A percentile compares a stretch with the other conserved stretches of the same genome.
Conservation (phyloP, 148 eudicot species). For the Rhododendron kiyosumense region DNA sequence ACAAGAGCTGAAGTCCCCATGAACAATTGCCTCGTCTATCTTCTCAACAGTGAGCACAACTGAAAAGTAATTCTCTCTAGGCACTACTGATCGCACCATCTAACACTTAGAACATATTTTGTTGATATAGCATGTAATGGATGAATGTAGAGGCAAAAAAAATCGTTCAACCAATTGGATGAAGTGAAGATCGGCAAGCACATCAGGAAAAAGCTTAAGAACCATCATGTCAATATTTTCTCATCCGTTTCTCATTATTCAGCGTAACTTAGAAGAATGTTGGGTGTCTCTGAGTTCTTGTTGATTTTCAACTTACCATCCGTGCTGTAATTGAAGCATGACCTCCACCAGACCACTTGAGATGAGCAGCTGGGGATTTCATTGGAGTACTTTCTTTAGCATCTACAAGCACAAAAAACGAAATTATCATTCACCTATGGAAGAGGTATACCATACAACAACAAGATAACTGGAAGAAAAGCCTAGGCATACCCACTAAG, state of each 20-base stretch:
- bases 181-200: slow-evolving; percentile 2
- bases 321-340: slow-evolving; percentile 35
- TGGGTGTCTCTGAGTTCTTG: slow-evolving; percentile 9
- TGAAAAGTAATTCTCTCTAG: neutral
- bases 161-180: neutral
- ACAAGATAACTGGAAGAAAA: slow-evolving; percentile 8
- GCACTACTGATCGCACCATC: neutral
- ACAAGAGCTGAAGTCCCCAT: neutral
- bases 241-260: neutral
- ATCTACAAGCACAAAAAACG: slow-evolving; percentile 29
- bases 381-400: slow-evolving; percentile 31
- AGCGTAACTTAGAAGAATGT: neutral
- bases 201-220: slow-evolving; percentile 5
- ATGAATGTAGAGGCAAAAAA: neutral
- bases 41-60: neutral
- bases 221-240: neutral
- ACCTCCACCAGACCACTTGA: slow-evolving; percentile 30
- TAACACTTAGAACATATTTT: neutral
- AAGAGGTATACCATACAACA: slow-evolving; percentile 3
- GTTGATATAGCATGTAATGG: slow-evolving; percentile 5
- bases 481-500: slow-evolving; percentile 45
- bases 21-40: neutral
- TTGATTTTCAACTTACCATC: slow-evolving; percentile 42
- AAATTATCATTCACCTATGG: slow-evolving; percentile 1
- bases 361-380: slow-evolving; percentile 45